Percentiles rank a stretch among this genome's conserved stretches.
phyloP scores from a whole-genome alignment of 1,284 basidiomycete species.

The Boletellus deceptivus region DNA sequence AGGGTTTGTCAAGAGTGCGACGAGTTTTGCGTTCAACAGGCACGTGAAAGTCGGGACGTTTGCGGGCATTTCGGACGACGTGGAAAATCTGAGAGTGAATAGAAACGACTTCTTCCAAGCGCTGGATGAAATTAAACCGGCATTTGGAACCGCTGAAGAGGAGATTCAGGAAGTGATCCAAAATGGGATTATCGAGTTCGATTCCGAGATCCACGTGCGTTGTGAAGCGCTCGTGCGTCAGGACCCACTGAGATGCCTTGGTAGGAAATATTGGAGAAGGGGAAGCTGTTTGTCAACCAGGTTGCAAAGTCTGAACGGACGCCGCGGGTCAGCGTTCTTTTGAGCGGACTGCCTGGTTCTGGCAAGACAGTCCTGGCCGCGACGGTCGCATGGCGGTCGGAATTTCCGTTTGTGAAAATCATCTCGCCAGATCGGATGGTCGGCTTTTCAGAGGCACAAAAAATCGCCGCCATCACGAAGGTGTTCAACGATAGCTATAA shows the following conservation, averaged over 20 bases:
- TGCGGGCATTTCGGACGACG: constrained; percentile 94
- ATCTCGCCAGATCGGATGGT: constrained; percentile 98
- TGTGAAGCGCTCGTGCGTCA: background rate
- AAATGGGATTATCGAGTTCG: constrained; percentile 96
- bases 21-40: constrained; percentile 96
- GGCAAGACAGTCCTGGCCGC: constrained; percentile 97
- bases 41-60: constrained; percentile 98
- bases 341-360: constrained; percentile 88
- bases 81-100: constrained; percentile 91
- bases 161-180: constrained; percentile 93
- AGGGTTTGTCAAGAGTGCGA: constrained; percentile 96
- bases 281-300: constrained; percentile 93
- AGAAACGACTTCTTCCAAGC: constrained; percentile 88
- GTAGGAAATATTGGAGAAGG: constrained; percentile 86
- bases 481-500: constrained; percentile 97
- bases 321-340: constrained; percentile 86
- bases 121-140: constrained; percentile 93
- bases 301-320: constrained; percentile 89
- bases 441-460: constrained; percentile 88
- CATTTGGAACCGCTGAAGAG: constrained; percentile 97
- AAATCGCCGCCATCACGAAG: constrained; percentile 91
- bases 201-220: constrained; percentile 70
- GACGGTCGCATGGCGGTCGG: constrained; percentile 89
- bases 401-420: constrained; percentile 98
- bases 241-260: constrained; percentile 11